Percentiles rank a stretch among this genome's conserved stretches.
Conservation (phyloP, 2,329 filamentous ascomycete genomes). For the Fusarium sp. region DNA sequence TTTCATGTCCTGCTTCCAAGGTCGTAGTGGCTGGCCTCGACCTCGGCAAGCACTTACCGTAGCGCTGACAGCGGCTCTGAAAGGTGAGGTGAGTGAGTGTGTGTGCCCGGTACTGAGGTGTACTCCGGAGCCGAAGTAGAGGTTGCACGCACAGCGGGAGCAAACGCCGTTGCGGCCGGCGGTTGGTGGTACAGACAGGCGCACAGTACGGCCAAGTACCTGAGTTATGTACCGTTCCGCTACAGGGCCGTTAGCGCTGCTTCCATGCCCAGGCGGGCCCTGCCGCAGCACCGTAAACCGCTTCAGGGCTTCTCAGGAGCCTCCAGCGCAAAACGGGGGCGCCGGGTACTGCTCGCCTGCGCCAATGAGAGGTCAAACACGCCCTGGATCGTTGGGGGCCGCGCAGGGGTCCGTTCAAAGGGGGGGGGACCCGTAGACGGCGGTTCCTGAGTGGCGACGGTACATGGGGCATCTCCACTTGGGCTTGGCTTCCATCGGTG, state of each 20-base stretch:
- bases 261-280: conserved; percentile 38
- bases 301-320: conserved; percentile 14
- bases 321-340: conserved; percentile 19
- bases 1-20: conserved; percentile 21
- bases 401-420: conserved; percentile 1
- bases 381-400: conserved; percentile 18
- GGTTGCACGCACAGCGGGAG: neutral
- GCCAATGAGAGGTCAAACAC: conserved; percentile 18
- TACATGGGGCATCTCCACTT: conserved; percentile 33
- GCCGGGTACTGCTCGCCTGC: conserved; percentile 3
- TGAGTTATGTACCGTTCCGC: neutral
- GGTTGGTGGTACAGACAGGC: neutral
- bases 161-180: neutral
- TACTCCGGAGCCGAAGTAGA: neutral
- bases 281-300: conserved; percentile 36
- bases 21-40: conserved; percentile 25
- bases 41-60: conserved; percentile 2
- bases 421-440: conserved; percentile 12
- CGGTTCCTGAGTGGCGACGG: conserved; percentile 38
- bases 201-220: neutral
- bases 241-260: conserved; percentile 8
- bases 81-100: neutral
- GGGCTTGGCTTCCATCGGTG: conserved; percentile 7
- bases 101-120: neutral
- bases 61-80: conserved; percentile 26